Conservation (phyloP, 768 basidiomycete genomes). For the Collybia nuda region DNA sequence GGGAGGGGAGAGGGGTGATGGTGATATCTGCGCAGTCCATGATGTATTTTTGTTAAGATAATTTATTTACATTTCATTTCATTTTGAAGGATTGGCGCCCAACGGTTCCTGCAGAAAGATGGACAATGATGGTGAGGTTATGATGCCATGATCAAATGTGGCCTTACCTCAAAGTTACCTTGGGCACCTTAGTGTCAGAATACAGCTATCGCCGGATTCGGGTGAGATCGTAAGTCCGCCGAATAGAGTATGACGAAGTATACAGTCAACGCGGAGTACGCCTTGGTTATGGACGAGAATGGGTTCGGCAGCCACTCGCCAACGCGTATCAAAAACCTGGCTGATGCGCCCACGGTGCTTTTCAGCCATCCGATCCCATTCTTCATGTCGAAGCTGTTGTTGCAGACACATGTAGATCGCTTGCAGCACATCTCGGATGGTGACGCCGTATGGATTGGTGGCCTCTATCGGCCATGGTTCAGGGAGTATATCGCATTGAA, state of each 20-base stretch:
- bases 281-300: constrained; percentile 35
- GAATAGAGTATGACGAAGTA: constrained; percentile 48
- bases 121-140: no score
- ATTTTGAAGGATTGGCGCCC: no score
- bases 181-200: constrained; percentile 45
- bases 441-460: constrained; percentile 45
- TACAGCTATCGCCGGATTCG: constrained; percentile 36
- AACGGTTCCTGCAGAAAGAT: no score
- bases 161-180: not conserved
- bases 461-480: constrained; percentile 41
- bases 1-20: no score
- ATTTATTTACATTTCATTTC: no score
- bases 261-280: constrained; percentile 46
- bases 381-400: constrained; percentile 33
- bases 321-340: constrained; percentile 43
- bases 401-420: constrained; percentile 42
- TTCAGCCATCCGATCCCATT: constrained; percentile 41
- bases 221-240: constrained; percentile 47
- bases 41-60: no score
- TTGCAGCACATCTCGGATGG: constrained; percentile 48
- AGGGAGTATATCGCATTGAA: constrained; percentile 48
- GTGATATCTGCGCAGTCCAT: no score
- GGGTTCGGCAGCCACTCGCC: constrained; percentile 36
- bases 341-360: constrained; percentile 44
- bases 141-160: no score